These are phyloP conservation scores for Saccharum officinarum DNA, from an alignment of 176 grass and related monocot genomes.

Conservation along the genomic window DNA sequence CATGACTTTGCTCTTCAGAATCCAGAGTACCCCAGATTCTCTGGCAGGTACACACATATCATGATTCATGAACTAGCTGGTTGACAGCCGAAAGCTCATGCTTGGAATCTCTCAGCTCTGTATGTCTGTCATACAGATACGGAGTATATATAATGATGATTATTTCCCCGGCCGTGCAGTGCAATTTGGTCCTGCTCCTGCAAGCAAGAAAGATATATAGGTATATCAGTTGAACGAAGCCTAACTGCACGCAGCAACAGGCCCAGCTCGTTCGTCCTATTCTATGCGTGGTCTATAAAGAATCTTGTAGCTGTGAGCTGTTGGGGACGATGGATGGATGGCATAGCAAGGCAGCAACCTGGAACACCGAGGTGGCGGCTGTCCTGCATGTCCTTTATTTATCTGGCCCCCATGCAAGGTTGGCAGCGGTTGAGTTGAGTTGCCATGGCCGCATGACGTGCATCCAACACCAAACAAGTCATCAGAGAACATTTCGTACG, in stretches of 20 bases:
- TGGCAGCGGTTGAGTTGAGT: conserved; percentile 28
- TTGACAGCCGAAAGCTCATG: conserved; percentile 6
- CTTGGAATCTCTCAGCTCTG: conserved; percentile 2
- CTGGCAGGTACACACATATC: background rate
- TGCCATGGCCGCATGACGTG: background rate
- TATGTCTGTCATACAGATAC: background rate
- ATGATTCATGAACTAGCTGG: background rate
- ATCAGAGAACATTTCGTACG: background rate
- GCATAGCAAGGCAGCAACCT: conserved; percentile 18
- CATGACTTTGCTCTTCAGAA: conserved; percentile 11
- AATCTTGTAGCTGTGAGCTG: background rate
- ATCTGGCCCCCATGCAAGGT: conserved; percentile 17
- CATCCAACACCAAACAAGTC: conserved; percentile 19
- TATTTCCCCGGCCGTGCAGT: no score
- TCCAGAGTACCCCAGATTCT: conserved; percentile 3
- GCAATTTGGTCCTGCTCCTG: background rate
- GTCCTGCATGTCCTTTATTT: background rate
- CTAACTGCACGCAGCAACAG: background rate
- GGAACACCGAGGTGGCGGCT: conserved; percentile 28
- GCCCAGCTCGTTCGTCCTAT: background rate
- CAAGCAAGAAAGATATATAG: background rate
- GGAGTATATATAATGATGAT: background rate
- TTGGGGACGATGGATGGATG: background rate
- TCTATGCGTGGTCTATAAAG: background rate
- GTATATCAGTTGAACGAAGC: no score